These are phyloP conservation scores for Dactylellina parvicollis DNA, from an alignment of 2,329 filamentous ascomycete species.

Conservation along the genomic window DNA sequence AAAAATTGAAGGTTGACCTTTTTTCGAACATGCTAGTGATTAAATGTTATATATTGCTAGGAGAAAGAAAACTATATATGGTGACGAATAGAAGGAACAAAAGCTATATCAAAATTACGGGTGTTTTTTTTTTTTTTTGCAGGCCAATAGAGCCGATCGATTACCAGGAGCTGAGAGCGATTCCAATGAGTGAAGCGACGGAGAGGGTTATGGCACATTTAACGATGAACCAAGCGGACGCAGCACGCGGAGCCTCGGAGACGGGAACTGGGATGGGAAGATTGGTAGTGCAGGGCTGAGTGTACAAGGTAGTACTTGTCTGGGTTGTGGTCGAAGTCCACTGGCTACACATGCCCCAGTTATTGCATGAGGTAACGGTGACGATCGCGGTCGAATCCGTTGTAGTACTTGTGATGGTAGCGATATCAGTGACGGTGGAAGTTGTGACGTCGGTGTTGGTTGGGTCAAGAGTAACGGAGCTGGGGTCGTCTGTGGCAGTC, in stretches of 20 bases:
- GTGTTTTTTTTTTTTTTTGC: not conserved
- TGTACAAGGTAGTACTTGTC: slow-evolving; percentile 43
- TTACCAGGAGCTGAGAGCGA: slow-evolving; percentile 30
- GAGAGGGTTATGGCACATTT: slow-evolving; percentile 26
- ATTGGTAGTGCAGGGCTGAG: slow-evolving; percentile 36
- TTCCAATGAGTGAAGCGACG: slow-evolving; percentile 20
- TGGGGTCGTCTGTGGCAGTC: slow-evolving; percentile 1
- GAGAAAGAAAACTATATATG: no score
- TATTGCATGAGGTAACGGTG: slow-evolving; percentile 39
- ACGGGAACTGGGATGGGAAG: slow-evolving; percentile 44
- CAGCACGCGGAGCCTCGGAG: slow-evolving; percentile 15
- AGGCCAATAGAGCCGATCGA: no score
- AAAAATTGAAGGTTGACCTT: not conserved
- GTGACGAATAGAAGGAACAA: no score
- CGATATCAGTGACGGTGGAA: slow-evolving; percentile 37
- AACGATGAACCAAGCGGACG: slow-evolving; percentile 23
- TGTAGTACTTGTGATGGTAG: slow-evolving; percentile 28
- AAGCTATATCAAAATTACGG: no score
- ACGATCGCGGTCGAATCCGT: slow-evolving; percentile 23
- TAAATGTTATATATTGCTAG: no score
- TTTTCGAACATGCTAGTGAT: no score
- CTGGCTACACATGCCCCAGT: slow-evolving; percentile 25
- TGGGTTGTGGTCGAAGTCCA: slow-evolving; percentile 50
- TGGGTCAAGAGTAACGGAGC: not conserved
- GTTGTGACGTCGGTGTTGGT: slow-evolving; percentile 19